Evolutionary conservation across 2,329 filamentous ascomycete genomes (phyloP).

Genomic region (Ceratocystis smalleyi): DNA sequence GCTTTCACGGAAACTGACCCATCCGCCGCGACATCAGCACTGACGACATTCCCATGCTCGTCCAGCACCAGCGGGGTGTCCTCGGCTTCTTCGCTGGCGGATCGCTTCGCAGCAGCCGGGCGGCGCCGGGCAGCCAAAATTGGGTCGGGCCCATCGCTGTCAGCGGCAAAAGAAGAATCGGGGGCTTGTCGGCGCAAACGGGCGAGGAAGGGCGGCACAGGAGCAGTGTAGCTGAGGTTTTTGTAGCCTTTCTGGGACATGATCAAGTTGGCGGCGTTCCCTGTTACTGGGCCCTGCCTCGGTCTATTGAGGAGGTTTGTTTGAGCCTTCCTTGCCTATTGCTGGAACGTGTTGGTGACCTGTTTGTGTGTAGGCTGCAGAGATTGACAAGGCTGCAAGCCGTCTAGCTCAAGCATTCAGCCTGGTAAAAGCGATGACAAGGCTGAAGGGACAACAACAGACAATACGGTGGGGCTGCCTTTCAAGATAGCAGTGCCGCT

Average conservation of each 20-base stretch:
- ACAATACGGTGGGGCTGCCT: background rate
- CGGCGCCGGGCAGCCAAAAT: constrained; percentile 35
- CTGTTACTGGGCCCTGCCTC: background rate
- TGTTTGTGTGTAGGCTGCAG: background rate
- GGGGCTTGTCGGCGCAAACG: constrained; percentile 38
- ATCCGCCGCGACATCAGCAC: constrained; percentile 32
- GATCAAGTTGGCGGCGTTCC: background rate
- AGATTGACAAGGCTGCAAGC: background rate
- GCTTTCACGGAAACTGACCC: constrained; percentile 24
- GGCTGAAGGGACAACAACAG: background rate
- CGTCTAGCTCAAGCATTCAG: background rate
- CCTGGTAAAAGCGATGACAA: background rate
- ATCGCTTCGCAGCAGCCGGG: constrained; percentile 35
- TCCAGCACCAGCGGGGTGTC: constrained; percentile 63
- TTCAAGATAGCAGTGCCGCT: background rate
- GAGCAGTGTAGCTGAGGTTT: constrained; percentile 49
- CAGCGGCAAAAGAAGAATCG: constrained; percentile 27
- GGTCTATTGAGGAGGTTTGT: background rate
- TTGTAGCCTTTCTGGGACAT: constrained; percentile 50
- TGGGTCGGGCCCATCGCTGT: constrained; percentile 36
- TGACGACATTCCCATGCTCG: constrained; percentile 50
- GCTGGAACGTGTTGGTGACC: no score
- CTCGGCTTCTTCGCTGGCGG: constrained; percentile 55
- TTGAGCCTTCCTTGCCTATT: background rate
- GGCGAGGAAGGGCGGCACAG: constrained; percentile 46